Evolutionary conservation across 192 early-diverging fungal species (phyloP).

Genomic region (Gryganskiella cystojenkinii): DNA sequence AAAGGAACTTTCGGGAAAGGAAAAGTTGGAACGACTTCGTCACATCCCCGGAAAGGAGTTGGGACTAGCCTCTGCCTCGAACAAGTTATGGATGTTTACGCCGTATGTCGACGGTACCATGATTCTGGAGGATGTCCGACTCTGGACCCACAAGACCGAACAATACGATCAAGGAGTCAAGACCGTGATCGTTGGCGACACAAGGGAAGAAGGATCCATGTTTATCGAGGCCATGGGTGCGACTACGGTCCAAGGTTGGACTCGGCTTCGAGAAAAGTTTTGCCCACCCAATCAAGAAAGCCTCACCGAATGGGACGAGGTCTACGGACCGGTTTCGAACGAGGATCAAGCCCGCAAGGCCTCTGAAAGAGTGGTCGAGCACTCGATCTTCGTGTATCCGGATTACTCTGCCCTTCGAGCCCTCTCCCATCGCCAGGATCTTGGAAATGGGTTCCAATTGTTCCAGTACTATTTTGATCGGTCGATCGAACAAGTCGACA

Average conservation of each 20-base stretch:
- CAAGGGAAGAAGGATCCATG: slow-evolving; percentile 23
- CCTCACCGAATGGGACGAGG: slow-evolving; percentile 8
- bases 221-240: slow-evolving; percentile 8
- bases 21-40: slow-evolving; percentile 22
- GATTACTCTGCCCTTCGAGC: slow-evolving; percentile 17
- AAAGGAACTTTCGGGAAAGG: slow-evolving; percentile 4
- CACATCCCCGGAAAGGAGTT: neutral
- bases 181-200: slow-evolving; percentile 20
- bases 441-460: slow-evolving; percentile 8
- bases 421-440: slow-evolving; percentile 26
- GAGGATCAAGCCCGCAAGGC: slow-evolving; percentile 5
- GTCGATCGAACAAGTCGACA: slow-evolving; percentile 9
- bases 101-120: slow-evolving; percentile 29
- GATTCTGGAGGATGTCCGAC: slow-evolving; percentile 20
- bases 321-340: slow-evolving; percentile 17
- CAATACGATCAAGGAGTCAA: slow-evolving; percentile 28
- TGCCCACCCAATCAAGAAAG: slow-evolving; percentile 18
- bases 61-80: slow-evolving; percentile 2
- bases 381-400: slow-evolving; percentile 11
- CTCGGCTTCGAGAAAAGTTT: slow-evolving; percentile 8
- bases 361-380: slow-evolving; percentile 1
- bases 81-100: slow-evolving; percentile 24
- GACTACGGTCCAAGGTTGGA: slow-evolving; percentile 1
- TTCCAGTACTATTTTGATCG: slow-evolving; percentile 38
- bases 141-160: slow-evolving; percentile 11